Conservation (phyloP, 2,329 filamentous ascomycete species). For the Fusarium concolor region DNA sequence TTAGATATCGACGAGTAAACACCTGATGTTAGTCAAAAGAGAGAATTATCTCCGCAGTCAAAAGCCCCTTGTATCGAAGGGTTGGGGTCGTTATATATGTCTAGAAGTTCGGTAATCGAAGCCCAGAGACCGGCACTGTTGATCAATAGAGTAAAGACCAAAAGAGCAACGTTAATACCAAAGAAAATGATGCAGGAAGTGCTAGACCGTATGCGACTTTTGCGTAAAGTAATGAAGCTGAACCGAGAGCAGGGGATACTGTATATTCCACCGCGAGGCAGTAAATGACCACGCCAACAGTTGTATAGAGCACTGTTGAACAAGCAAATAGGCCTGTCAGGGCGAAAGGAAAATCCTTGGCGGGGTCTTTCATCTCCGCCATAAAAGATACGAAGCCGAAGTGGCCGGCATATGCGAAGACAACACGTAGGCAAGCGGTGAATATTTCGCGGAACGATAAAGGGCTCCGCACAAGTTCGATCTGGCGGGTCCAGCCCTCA, state of each 20-base stretch:
- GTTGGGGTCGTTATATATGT: conserved; percentile 17
- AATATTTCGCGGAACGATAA: conserved; percentile 30
- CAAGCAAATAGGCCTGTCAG: conserved; percentile 23
- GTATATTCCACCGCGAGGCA: conserved; percentile 37
- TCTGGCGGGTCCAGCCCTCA: conserved; percentile 13
- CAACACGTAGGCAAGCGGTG: conserved; percentile 29
- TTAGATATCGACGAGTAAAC: too few relatives aligned
- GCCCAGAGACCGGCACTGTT: conserved; percentile 37
- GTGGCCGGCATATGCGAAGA: conserved; percentile 40
- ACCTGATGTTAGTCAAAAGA: too few relatives aligned
- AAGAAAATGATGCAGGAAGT: conserved; percentile 35
- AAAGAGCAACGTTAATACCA: conserved; percentile 28
- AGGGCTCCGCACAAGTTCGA: conserved; percentile 17
- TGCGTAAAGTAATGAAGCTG: conserved; percentile 27
- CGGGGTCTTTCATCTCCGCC: conserved; percentile 40
- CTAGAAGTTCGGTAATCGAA: conserved; percentile 30
- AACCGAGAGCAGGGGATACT: conserved; percentile 33
- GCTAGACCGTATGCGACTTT: conserved; percentile 42
- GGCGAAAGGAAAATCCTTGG: conserved; percentile 33
- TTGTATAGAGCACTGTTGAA: conserved; percentile 30
- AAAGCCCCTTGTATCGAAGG: too few relatives aligned
- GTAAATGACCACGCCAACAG: conserved; percentile 37
- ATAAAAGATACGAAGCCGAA: conserved; percentile 40
- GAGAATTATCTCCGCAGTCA: conserved; percentile 28
- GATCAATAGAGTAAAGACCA: conserved; percentile 30